A percentile compares a stretch with the other conserved stretches of the same genome.
phyloP scores from a whole-genome alignment of 495 filamentous ascomycete genomes.

The Ascobolus immersus region DNA sequence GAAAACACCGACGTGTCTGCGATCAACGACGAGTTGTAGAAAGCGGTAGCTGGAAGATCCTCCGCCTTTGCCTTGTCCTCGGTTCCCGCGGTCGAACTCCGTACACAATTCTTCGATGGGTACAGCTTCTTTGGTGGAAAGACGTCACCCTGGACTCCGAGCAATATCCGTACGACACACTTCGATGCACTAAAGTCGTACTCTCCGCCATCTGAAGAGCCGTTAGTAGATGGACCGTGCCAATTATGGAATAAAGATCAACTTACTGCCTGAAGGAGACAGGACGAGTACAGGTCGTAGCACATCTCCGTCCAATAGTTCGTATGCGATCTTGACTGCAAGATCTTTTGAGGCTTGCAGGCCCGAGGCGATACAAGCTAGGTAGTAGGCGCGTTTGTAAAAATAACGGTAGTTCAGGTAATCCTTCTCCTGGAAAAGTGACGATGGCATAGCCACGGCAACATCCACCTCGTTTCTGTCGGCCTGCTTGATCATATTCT shows the following conservation, averaged over 20 bases:
- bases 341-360: conserved; percentile 31
- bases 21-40: conserved; percentile 66
- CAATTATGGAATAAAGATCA: neutral
- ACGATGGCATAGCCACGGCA: conserved; percentile 55
- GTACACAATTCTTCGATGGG: conserved; percentile 44
- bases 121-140: conserved; percentile 45
- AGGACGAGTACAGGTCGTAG: conserved; percentile 49
- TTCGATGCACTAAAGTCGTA: conserved; percentile 17
- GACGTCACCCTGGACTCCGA: conserved; percentile 33
- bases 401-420: conserved; percentile 84
- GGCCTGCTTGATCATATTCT: conserved; percentile 38
- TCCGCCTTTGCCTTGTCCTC: conserved; percentile 15
- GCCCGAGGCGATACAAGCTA: conserved; percentile 49
- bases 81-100: conserved; percentile 20
- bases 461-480: conserved; percentile 43
- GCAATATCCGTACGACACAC: conserved; percentile 53
- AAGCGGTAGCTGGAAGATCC: conserved; percentile 35
- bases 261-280: conserved; percentile 16
- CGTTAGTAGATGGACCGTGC: neutral
- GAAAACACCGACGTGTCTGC: conserved; percentile 47
- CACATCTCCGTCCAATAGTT: conserved; percentile 46
- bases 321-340: conserved; percentile 33
- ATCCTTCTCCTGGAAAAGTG: conserved; percentile 78
- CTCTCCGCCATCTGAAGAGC: conserved; percentile 7
- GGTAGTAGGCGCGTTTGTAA: conserved; percentile 76